Evolutionary conservation across 768 basidiomycete species (phyloP), one percentile per base, ranked within the genome.

Genomic region (Suillus discolor): DNA sequence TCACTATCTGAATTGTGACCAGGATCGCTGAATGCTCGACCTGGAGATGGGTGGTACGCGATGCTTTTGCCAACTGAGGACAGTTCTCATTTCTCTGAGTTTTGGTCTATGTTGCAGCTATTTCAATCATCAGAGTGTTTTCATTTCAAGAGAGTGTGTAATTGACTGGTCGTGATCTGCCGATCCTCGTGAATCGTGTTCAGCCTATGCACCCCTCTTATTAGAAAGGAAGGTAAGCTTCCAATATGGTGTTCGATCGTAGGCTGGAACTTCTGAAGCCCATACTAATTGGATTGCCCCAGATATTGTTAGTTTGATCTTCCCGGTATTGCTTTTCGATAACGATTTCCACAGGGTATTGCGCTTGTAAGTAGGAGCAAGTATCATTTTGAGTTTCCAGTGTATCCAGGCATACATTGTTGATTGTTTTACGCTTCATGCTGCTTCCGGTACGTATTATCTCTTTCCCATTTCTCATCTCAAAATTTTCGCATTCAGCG

Each of bases 11-110:
- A 54, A 54, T 39, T 66, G 72, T 13, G 71, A 51, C n/a, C n/a
- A n/a, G n/a, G n/a, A n/a, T n/a, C n/a, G 85, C 86, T 0, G 79
- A 90, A 47, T 78, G 76, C 47, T 83, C 88, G 0, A 87, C 87
- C 0, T 92, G 90, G 90, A 79, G 87, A 73, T 91, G 89, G 89
- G 89, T 90, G 36, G n/a, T n/a, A n/a, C n/a, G n/a, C n/a, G n/a
- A n/a, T n/a, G n/a, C n/a, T n/a, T n/a, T n/a, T n/a, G n/a, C n/a
- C n/a, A n/a, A n/a, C n/a, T n/a, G n/a, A n/a, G n/a, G n/a, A n/a
- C n/a, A n/a, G n/a, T n/a, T n/a, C n/a, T n/a, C n/a, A n/a, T n/a
- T n/a, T n/a, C n/a, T n/a, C n/a, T n/a, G n/a, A n/a, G n/a, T n/a
- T n/a, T n/a, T n/a, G n/a, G n/a, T n/a, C n/a, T n/a, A n/a, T n/a